Evolutionary conservation across 129 eudicot species (phyloP).

Genomic region (Centrapalus pauciflorus): DNA sequence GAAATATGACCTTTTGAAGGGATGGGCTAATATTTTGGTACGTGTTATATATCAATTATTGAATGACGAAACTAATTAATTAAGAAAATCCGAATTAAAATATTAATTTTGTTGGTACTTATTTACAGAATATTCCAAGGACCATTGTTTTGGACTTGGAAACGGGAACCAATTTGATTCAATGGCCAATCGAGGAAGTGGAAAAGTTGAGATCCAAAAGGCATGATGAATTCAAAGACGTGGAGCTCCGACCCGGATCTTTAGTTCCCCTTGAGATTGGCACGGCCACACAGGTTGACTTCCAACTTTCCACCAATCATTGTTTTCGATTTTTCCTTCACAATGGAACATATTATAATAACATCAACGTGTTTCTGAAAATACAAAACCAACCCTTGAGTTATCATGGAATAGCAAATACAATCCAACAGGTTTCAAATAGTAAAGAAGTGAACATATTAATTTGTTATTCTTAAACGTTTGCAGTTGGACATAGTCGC

Average conservation of each 20-base stretch:
- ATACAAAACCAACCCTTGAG: too few species aligned
- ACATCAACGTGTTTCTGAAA: background rate
- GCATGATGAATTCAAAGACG: conserved; percentile 33
- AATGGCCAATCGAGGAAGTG: conserved; percentile 87
- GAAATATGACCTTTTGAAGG: conserved; percentile 52
- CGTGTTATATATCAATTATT: background rate
- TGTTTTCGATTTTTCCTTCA: background rate
- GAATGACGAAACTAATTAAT: background rate
- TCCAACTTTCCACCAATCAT: too few species aligned
- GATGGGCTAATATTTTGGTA: conserved; percentile 91
- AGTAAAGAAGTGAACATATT: too few species aligned
- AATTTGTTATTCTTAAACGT: background rate
- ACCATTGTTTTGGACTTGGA: conserved; percentile 54
- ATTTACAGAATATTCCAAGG: conserved; percentile 70
- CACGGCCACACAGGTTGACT: conserved; percentile 65
- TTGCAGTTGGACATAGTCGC: conserved; percentile 78
- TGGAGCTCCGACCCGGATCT: conserved; percentile 75
- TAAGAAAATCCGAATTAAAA: background rate
- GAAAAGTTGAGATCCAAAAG: conserved; percentile 48
- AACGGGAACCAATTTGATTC: conserved; percentile 68
- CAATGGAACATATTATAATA: background rate
- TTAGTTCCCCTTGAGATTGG: conserved; percentile 47
- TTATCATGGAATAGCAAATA: too few species aligned
- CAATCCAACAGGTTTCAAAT: too few species aligned
- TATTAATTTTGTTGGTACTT: background rate